Percentiles rank a stretch among this genome's conserved stretches.
Evolutionary conservation across 805 yeast genomes (phyloP).

Genomic region (Suhomyces sp.): DNA sequence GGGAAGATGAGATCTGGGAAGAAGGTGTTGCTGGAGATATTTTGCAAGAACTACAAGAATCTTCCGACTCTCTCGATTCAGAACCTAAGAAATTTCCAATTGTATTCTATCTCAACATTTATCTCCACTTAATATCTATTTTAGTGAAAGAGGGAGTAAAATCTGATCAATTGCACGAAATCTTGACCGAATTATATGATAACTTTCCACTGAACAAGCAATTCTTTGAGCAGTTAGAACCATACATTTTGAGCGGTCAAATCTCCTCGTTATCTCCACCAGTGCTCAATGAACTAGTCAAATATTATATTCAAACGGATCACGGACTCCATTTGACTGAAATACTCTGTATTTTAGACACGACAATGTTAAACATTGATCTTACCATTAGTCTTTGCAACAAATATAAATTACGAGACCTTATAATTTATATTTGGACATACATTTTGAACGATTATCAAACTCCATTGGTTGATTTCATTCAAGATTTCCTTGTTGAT

Average conservation of each 20-base stretch:
- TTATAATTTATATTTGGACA: constrained; percentile 72
- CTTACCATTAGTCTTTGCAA: constrained; percentile 64
- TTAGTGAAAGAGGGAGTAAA: background rate
- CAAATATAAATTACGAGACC: constrained; percentile 55
- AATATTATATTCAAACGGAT: constrained; percentile 39
- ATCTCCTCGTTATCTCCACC: constrained; percentile 58
- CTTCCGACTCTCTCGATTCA: too few species aligned
- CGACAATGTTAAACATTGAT: constrained; percentile 73
- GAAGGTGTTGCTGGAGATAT: too few species aligned
- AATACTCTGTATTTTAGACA: constrained; percentile 66
- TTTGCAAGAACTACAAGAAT: too few species aligned
- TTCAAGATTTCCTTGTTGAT: constrained; percentile 28
- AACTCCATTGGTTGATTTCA: constrained; percentile 66
- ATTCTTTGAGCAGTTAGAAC: constrained; percentile 55
- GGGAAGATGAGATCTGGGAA: too few species aligned
- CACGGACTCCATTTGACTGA: constrained; percentile 59
- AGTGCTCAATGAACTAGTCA: constrained; percentile 62
- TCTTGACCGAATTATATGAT: constrained; percentile 27
- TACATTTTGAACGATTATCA: constrained; percentile 64
- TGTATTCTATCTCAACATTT: constrained; percentile 11
- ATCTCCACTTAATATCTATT: constrained; percentile 16
- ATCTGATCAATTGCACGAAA: constrained; percentile 8
- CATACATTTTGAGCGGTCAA: constrained; percentile 47
- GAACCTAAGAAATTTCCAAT: constrained; percentile 3
- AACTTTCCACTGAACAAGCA: constrained; percentile 22